Evolutionary conservation across 2,329 filamentous ascomycete genomes (phyloP).

Genomic region (Penicillium sp.): DNA sequence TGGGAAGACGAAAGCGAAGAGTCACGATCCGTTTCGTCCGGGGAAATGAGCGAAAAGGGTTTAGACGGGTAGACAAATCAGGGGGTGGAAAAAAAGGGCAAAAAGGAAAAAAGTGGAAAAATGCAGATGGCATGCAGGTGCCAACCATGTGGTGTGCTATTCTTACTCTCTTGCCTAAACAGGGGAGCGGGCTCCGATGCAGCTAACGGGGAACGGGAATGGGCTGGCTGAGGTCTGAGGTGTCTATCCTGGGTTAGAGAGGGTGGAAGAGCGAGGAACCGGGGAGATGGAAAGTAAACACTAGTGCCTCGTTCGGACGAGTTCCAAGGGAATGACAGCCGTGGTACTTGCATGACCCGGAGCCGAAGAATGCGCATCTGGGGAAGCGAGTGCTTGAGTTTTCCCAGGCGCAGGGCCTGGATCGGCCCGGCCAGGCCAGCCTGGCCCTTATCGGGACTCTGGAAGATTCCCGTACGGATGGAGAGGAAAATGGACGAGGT

Average conservation of each 20-base stretch:
- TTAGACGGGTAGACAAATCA: neutral
- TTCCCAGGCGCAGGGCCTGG: conserved; percentile 1
- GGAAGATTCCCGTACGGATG: neutral
- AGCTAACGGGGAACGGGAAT: neutral
- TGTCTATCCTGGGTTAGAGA: neutral
- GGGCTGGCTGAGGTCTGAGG: neutral
- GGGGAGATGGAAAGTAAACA: neutral
- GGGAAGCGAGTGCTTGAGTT: neutral
- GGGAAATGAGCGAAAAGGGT: neutral
- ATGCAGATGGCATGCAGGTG: conserved; percentile 27
- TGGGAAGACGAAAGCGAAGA: conserved; percentile 2
- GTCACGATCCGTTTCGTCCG: conserved; percentile 10
- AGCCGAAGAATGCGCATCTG: conserved; percentile 14
- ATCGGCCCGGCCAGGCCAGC: conserved; percentile 13
- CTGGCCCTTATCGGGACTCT: neutral
- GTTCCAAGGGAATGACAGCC: neutral
- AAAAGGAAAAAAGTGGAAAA: conserved; percentile 1
- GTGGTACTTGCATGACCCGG: conserved; percentile 3
- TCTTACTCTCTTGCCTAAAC: conserved; percentile 11
- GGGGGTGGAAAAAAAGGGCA: conserved; percentile 3
- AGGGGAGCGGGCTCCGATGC: neutral
- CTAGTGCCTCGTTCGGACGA: neutral
- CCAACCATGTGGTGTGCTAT: conserved; percentile 34
- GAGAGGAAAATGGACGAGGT: neutral
- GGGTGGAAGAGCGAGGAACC: neutral